Conservation (phyloP, 345 rosid genomes). For the Salix arbutifolia region DNA sequence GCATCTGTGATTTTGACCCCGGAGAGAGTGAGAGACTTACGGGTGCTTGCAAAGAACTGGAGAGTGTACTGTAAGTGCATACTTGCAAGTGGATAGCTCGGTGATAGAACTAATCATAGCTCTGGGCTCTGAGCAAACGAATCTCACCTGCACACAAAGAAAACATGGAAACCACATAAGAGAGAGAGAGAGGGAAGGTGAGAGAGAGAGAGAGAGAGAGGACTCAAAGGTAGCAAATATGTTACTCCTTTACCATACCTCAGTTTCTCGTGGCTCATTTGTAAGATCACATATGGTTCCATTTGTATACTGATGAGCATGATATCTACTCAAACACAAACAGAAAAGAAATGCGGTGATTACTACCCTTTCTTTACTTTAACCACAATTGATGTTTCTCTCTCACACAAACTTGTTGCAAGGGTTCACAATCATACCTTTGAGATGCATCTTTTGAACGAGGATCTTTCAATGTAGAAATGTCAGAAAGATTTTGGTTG, state of each 20-base stretch:
- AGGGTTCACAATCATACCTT: slow-evolving; percentile 38
- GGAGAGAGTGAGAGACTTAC: slow-evolving; percentile 42
- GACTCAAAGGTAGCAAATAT: background rate
- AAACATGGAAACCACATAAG: background rate
- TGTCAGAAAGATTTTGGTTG: slow-evolving; percentile 69
- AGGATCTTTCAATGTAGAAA: slow-evolving; percentile 72
- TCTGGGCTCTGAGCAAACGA: slow-evolving; percentile 86
- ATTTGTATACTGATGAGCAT: slow-evolving; percentile 74
- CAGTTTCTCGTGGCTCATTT: slow-evolving; percentile 77
- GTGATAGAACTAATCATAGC: slow-evolving; percentile 88
- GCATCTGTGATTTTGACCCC: background rate
- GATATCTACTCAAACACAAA: slow-evolving; percentile 50
- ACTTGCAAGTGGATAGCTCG: slow-evolving; percentile 93
- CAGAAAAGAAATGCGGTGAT: background rate
- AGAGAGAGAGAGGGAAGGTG: background rate
- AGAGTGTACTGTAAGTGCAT: slow-evolving; percentile 74
- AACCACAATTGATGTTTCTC: background rate
- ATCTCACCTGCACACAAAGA: slow-evolving; percentile 67
- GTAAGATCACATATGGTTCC: slow-evolving; percentile 95
- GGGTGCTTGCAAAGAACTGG: slow-evolving; percentile 91
- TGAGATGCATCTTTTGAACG: slow-evolving; percentile 78
- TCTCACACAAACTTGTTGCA: background rate
- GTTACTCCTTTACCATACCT: slow-evolving; percentile 38
- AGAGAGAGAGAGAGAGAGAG: no score
- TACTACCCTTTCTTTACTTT: background rate